Conservation (phyloP, 73 alveolate species). For the Paramecium primaurelia region DNA sequence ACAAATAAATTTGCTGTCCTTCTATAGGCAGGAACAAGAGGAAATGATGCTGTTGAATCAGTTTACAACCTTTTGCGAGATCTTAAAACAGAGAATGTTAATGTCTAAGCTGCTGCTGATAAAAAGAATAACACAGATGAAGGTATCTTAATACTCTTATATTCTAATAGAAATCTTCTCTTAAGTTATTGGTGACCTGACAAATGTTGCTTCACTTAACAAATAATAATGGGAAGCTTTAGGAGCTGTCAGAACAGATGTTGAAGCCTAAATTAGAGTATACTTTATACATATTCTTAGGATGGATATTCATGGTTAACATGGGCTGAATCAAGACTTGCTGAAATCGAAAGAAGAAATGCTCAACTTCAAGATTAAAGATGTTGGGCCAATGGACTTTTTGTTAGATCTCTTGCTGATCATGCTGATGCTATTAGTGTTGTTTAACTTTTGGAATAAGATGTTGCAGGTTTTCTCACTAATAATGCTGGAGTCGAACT, state of each 20-base stretch:
- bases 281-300: background rate
- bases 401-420: constrained; percentile 43
- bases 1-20: constrained; percentile 42
- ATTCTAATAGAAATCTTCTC: background rate
- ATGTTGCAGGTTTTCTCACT: constrained; percentile 28
- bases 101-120: constrained; percentile 47
- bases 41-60: constrained; percentile 55
- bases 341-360: constrained; percentile 33
- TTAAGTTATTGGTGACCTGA: constrained; percentile 23
- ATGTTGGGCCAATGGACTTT: constrained; percentile 44
- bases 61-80: constrained; percentile 40
- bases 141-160: background rate
- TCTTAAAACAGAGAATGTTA: constrained; percentile 46
- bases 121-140: constrained; percentile 46
- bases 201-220: constrained; percentile 28
- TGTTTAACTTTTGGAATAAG: constrained; percentile 27
- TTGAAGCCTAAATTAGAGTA: constrained; percentile 36
- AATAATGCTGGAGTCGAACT: constrained; percentile 26
- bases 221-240: background rate
- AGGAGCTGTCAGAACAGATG: constrained; percentile 35
- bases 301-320: constrained; percentile 7
- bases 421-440: constrained; percentile 37
- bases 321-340: constrained; percentile 46
- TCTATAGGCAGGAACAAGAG: constrained; percentile 48
- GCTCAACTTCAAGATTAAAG: background rate